phyloP scores from a whole-genome alignment of 2,329 filamentous ascomycete genomes.

The Volutella citrinella region DNA sequence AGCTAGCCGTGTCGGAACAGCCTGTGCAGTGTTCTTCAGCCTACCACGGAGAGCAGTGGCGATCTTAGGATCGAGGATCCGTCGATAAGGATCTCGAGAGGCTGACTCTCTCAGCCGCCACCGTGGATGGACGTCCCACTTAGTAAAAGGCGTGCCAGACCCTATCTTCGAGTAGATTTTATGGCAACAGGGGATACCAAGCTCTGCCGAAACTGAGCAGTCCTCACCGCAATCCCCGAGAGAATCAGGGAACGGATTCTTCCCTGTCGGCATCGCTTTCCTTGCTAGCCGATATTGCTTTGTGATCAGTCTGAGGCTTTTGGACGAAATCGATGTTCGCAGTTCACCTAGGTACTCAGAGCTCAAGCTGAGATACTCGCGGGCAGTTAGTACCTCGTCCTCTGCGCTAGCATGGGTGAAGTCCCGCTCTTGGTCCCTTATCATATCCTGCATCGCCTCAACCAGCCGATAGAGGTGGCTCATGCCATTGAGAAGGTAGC shows the following conservation, averaged over 20 bases:
- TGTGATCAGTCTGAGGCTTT: no score
- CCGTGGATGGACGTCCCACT: no score
- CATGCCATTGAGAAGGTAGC: slow-evolving; percentile 8
- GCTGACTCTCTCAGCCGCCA: slow-evolving; percentile 2
- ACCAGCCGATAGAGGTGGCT: slow-evolving; percentile 7
- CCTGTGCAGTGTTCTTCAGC: slow-evolving; percentile 1
- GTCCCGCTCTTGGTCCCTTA: slow-evolving; percentile 8
- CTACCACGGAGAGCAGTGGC: slow-evolving; percentile 2
- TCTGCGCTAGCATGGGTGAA: slow-evolving; percentile 4
- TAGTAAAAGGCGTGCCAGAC: slow-evolving; percentile 3
- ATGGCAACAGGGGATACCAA: slow-evolving; percentile 7
- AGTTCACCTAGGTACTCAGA: no score
- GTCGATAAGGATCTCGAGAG: slow-evolving; percentile 4
- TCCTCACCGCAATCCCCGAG: slow-evolving; percentile 4
- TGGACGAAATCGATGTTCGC: no score
- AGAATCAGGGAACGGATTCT: no score
- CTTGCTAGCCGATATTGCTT: no score
- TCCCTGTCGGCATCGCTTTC: no score
- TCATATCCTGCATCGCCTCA: slow-evolving; percentile 9
- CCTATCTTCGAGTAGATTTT: slow-evolving; percentile 5
- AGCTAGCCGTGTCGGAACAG: not conserved
- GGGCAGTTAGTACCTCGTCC: slow-evolving; percentile 8
- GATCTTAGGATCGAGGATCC: slow-evolving; percentile 8
- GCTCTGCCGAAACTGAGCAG: slow-evolving; percentile 5
- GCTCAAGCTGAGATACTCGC: not conserved